Base-by-base conservation (phyloP, 345 rosid genomes). In the Cardamine occulta region DNA sequence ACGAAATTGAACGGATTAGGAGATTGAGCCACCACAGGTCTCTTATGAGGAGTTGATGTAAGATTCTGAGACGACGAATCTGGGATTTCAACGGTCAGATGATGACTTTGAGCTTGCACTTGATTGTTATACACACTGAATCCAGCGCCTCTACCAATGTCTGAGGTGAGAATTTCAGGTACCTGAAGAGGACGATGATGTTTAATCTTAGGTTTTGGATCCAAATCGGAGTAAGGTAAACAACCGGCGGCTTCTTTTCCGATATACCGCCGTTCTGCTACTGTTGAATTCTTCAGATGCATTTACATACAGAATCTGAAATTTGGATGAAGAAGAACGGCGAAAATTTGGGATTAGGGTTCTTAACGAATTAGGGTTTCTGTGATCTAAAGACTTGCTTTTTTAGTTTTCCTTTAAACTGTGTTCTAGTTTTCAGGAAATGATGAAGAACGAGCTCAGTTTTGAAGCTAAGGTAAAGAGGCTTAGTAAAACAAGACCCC, bases 71-170 rank as follows among this genome's bases (percentile, higher is more conserved):
- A 78, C 17, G 84, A 45, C 23, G 80, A 53, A 62, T 73, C 63
- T 53, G 85, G 79, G 85, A 82, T 77, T 81, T 84, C 89, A 66
- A 83, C 71, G 54, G 78, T 76, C 24, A 89, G 86, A 42, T 80
- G 87, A 42, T 79, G 81, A 40, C 78, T 59, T 58, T 68, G 59
- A 68, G 74, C 66, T 79, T 68, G 75, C 7, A 57, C 70, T 78
- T 65, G 84, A 31, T 80, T 72, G 32, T 76, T 72, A 51, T 72
- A 70, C 40, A 61, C 73, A 77, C 72, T 70, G 42, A 70, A 77
- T 35, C 75, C 60, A 31, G 63, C 21, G 48, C 26, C 63, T 52
- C 70, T 14, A n/a, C 63, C 66, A 55, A 79, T 49, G 23, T 61
- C 57, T 44, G 66, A 24, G 74, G 49, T 58, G 2, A 7, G 51